A percentile compares a stretch with the other conserved stretches of the same genome.
Conservation (phyloP, 2,329 filamentous ascomycete genomes). For the Fusarium virguliforme region DNA sequence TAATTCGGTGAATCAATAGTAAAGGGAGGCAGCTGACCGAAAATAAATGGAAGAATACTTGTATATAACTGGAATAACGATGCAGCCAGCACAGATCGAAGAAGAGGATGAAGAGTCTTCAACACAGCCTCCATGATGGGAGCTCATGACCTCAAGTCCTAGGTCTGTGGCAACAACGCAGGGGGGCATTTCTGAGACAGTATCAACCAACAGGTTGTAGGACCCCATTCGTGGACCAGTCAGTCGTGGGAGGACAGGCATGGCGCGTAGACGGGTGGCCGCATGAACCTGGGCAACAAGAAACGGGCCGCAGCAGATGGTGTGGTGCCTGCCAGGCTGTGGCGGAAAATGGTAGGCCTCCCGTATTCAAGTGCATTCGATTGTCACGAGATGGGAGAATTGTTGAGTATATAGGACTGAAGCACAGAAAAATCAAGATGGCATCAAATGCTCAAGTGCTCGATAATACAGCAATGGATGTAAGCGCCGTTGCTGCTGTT, state of each 20-base stretch:
- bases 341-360: constrained; percentile 17
- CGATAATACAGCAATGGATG: not conserved
- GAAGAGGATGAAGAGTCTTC: not conserved
- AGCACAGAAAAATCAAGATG: not conserved
- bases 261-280: constrained; percentile 28
- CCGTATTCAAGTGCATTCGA: not conserved
- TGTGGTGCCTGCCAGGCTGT: constrained; percentile 1
- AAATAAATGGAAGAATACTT: not conserved
- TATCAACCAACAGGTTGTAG: constrained; percentile 8
- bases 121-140: constrained; percentile 27
- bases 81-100: not conserved
- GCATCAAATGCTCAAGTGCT: not conserved
- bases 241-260: constrained; percentile 7
- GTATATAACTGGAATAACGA: not conserved
- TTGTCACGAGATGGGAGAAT: not conserved
- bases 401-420: not conserved
- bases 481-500: constrained; percentile 4
- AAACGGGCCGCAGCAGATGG: constrained; percentile 17
- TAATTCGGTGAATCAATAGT: not conserved
- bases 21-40: not conserved
- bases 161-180: constrained; percentile 2
- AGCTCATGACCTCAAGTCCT: constrained; percentile 21
- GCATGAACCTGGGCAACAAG: constrained; percentile 31
- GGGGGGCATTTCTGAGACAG: not conserved
- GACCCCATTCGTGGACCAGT: constrained; percentile 7